phyloP scores from a whole-genome alignment of 495 filamentous ascomycete species.

The Penicillium fimorum region DNA sequence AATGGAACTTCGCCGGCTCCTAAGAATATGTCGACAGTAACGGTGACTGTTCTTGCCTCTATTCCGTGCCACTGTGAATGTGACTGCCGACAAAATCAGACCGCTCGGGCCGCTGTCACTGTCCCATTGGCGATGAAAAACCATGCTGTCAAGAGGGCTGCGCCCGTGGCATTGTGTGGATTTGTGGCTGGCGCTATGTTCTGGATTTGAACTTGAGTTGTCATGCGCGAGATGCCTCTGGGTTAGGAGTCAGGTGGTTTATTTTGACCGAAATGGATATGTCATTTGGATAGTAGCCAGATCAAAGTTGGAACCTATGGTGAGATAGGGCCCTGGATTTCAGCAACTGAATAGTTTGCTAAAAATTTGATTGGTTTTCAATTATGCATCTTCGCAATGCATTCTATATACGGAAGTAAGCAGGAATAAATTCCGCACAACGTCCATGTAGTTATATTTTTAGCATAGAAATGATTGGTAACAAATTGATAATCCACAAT shows the following conservation, averaged over 20 bases:
- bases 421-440: background rate
- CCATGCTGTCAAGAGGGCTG: background rate
- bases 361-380: background rate
- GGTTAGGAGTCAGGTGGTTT: background rate
- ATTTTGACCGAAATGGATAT: background rate
- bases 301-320: background rate
- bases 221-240: background rate
- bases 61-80: conserved; percentile 4
- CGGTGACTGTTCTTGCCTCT: background rate
- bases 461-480: background rate
- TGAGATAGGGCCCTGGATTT: background rate
- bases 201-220: background rate
- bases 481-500: background rate
- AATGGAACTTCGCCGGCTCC: background rate
- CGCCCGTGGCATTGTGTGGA: background rate
- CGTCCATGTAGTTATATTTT: no score
- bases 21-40: background rate
- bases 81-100: background rate
- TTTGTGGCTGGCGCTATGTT: background rate
- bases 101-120: background rate
- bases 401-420: no score
- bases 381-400: background rate
- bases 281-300: background rate
- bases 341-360: background rate
- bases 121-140: background rate